A percentile compares a stretch with the other conserved stretches of the same genome.
These are phyloP conservation scores for Kingdonia uniflora DNA, from an alignment of 164 flowering plant species.

Conservation along the genomic window DNA sequence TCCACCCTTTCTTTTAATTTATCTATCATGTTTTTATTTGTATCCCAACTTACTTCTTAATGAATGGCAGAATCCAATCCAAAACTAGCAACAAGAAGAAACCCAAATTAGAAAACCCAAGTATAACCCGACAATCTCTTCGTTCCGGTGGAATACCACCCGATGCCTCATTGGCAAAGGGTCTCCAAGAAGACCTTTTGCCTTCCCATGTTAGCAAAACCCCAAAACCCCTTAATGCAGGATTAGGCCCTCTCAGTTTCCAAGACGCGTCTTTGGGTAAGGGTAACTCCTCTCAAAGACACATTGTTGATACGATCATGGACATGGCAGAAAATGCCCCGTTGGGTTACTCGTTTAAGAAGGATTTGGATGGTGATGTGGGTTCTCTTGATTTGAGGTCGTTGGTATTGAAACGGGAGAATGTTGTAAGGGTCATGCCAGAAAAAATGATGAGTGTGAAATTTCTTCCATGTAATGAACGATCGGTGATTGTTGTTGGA, in stretches of 20 bases:
- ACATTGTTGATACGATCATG: slow-evolving; percentile 27
- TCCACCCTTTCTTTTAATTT: no score
- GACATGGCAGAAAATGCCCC: slow-evolving; percentile 14
- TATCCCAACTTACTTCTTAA: no score
- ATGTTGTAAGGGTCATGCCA: slow-evolving; percentile 52
- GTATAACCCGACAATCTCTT: slow-evolving; percentile 60
- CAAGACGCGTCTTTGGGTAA: slow-evolving; percentile 25
- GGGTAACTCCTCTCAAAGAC: slow-evolving; percentile 15
- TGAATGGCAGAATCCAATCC: no score
- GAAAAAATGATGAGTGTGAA: slow-evolving; percentile 36
- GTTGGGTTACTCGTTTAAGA: background rate
- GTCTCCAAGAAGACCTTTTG: slow-evolving; percentile 22
- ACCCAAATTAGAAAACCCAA: slow-evolving; percentile 31
- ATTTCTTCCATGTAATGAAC: slow-evolving; percentile 40
- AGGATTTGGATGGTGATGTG: slow-evolving; percentile 3
- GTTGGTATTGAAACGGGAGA: slow-evolving; percentile 40
- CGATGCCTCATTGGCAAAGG: slow-evolving; percentile 26
- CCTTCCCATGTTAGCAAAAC: slow-evolving; percentile 5
- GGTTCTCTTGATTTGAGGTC: slow-evolving; percentile 27
- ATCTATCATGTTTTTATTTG: no score
- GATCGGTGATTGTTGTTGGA: slow-evolving; percentile 55
- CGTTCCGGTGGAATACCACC: slow-evolving; percentile 59
- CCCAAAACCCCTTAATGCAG: background rate
- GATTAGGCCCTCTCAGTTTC: slow-evolving; percentile 33
- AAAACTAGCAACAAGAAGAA: no score